Conservation (phyloP, 2,329 filamentous ascomycete species). For the Xylariaceae sp. region DNA sequence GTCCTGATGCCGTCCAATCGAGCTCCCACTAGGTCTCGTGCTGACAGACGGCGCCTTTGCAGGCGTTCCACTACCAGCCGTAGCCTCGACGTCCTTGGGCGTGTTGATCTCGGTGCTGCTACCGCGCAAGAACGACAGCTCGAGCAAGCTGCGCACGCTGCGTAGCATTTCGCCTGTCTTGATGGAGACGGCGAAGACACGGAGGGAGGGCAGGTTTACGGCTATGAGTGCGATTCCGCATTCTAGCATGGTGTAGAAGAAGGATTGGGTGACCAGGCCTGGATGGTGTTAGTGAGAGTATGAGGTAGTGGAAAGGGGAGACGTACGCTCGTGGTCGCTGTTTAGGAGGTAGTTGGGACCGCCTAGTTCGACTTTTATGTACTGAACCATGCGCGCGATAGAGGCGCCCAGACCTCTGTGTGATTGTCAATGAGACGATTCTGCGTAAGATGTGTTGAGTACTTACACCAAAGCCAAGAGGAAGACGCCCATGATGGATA, state of each 20-base stretch:
- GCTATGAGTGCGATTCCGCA: slow-evolving; percentile 9
- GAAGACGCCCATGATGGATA: neutral
- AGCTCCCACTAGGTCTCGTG: neutral
- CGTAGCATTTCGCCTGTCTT: neutral
- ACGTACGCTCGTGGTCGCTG: slow-evolving; percentile 12
- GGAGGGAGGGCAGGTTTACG: slow-evolving; percentile 9
- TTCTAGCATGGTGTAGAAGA: slow-evolving; percentile 12
- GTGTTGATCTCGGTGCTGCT: neutral
- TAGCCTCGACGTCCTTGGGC: neutral
- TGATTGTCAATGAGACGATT: neutral
- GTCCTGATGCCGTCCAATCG: neutral
- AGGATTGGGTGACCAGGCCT: slow-evolving; percentile 9
- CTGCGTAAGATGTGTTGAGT: no score
- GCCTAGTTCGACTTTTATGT: slow-evolving; percentile 13
- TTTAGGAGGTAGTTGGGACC: slow-evolving; percentile 9
- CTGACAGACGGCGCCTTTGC: neutral
- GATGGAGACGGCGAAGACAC: neutral
- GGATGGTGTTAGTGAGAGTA: neutral
- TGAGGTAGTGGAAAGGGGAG: neutral
- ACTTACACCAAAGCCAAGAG: neutral
- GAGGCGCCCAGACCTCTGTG: neutral
- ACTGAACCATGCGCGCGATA: slow-evolving; percentile 12
- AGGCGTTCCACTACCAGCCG: neutral
- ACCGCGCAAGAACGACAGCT: slow-evolving; percentile 1
- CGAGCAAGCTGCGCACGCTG: slow-evolving; percentile 4